Conservation (phyloP, 257 asterid species). For the Salvia rosmarinus region DNA sequence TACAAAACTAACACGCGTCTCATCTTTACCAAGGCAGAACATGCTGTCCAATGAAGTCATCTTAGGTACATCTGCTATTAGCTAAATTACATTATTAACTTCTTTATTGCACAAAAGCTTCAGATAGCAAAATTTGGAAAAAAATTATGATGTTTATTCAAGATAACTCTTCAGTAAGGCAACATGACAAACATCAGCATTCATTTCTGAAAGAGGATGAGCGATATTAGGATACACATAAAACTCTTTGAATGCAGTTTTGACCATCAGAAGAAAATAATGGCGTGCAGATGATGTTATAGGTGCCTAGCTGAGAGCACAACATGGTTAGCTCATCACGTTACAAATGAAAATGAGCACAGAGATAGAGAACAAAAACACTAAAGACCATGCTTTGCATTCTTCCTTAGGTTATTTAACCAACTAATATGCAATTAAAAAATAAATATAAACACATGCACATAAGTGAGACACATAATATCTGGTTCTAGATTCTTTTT, state of each 20-base stretch:
- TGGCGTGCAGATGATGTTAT: conserved; percentile 10
- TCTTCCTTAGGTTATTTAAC: conserved; percentile 22
- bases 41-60: conserved; percentile 7
- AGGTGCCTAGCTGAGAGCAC: not conserved
- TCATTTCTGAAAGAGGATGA: conserved; percentile 24
- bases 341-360: not conserved
- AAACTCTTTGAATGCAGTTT: conserved; percentile 1
- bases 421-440: conserved; percentile 13
- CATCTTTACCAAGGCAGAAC: conserved; percentile 16
- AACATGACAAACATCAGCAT: conserved; percentile 17
- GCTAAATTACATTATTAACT: conserved; percentile 21
- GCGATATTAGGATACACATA: not conserved
- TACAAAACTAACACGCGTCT: conserved; percentile 14
- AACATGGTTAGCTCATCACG: conserved; percentile 14
- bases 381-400: not conserved
- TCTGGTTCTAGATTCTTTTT: conserved; percentile 10
- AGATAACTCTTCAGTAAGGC: conserved; percentile 5
- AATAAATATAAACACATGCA: conserved; percentile 4
- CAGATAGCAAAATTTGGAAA: not conserved
- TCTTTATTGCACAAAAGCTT: conserved; percentile 3
- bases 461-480: not conserved
- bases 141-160: conserved; percentile 9
- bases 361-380: conserved; percentile 7
- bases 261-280: conserved; percentile 4
- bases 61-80: conserved; percentile 11